phyloP scores from a whole-genome alignment of 306 rosid genomes.

The Fragaria iinumae region DNA sequence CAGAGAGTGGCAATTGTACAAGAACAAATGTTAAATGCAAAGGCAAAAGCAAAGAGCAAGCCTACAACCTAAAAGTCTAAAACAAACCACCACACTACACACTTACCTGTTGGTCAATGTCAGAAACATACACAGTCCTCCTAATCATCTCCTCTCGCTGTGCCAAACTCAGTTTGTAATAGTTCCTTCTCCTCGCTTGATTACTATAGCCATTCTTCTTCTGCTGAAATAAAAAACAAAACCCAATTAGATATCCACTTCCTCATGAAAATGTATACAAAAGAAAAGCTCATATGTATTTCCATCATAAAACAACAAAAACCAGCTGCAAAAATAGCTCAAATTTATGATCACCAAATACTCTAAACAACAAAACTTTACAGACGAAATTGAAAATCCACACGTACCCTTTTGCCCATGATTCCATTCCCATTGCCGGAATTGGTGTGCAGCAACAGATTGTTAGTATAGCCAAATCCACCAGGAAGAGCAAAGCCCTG shows the following conservation, averaged over 20 bases:
- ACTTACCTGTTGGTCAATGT: slow-evolving; percentile 88
- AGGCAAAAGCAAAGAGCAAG: slow-evolving; percentile 8
- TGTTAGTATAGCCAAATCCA: slow-evolving; percentile 62
- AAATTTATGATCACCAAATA: slow-evolving; percentile 12
- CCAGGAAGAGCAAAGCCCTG: slow-evolving; percentile 46
- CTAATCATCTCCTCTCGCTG: slow-evolving; percentile 86
- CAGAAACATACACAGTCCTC: slow-evolving; percentile 98
- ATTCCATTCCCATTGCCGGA: slow-evolving; percentile 50
- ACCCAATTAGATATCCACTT: background rate
- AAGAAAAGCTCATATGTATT: background rate
- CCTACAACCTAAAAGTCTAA: background rate
- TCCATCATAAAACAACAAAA: slow-evolving; percentile 2
- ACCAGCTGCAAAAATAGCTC: slow-evolving; percentile 6
- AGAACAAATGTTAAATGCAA: slow-evolving; percentile 15
- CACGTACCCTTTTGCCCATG: slow-evolving; percentile 57
- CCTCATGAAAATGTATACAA: background rate
- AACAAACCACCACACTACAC: slow-evolving; percentile 3
- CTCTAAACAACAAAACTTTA: background rate
- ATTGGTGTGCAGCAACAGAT: slow-evolving; percentile 36
- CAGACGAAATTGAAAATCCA: background rate
- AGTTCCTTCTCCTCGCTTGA: slow-evolving; percentile 67
- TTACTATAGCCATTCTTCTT: slow-evolving; percentile 76
- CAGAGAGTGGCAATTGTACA: slow-evolving; percentile 24
- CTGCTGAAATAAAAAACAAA: slow-evolving; percentile 34
- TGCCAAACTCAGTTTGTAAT: slow-evolving; percentile 59